These are phyloP conservation scores for Boletus vinaceobasis DNA, from an alignment of 768 basidiomycete genomes.

Conservation along the genomic window DNA sequence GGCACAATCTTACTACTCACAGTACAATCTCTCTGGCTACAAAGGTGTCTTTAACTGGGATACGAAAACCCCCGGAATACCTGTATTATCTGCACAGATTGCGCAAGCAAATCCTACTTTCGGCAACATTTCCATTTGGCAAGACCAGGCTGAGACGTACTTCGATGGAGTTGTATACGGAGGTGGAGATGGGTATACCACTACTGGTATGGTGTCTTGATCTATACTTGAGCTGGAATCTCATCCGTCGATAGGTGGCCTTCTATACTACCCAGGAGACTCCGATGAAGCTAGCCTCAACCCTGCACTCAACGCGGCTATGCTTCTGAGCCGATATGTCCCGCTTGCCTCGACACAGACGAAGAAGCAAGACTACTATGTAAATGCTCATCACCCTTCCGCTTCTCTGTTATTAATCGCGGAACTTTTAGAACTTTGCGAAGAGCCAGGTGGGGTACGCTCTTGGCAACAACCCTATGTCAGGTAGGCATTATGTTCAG, in stretches of 20 bases:
- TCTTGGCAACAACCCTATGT: slow-evolving; percentile 89
- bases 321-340: slow-evolving; percentile 76
- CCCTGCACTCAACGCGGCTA: slow-evolving; percentile 83
- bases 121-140: slow-evolving; percentile 66
- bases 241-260: slow-evolving; percentile 51
- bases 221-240: background rate
- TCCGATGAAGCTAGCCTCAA: slow-evolving; percentile 79
- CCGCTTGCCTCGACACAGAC: slow-evolving; percentile 61
- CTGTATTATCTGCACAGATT: slow-evolving; percentile 74
- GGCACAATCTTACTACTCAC: slow-evolving; percentile 57
- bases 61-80: slow-evolving; percentile 70
- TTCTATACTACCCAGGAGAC: slow-evolving; percentile 80
- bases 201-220: slow-evolving; percentile 46
- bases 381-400: slow-evolving; percentile 29
- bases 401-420: slow-evolving; percentile 3
- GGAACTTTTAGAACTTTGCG: slow-evolving; percentile 56
- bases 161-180: slow-evolving; percentile 69
- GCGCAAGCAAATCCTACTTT: slow-evolving; percentile 53
- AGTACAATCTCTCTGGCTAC: slow-evolving; percentile 50
- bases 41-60: slow-evolving; percentile 87
- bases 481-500: slow-evolving; percentile 41
- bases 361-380: slow-evolving; percentile 60
- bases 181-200: slow-evolving; percentile 52
- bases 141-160: slow-evolving; percentile 64
- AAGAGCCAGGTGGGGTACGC: slow-evolving; percentile 76